Evolutionary conservation across 768 basidiomycete species (phyloP).

Genomic region (Thelephora aurantiotincta): DNA sequence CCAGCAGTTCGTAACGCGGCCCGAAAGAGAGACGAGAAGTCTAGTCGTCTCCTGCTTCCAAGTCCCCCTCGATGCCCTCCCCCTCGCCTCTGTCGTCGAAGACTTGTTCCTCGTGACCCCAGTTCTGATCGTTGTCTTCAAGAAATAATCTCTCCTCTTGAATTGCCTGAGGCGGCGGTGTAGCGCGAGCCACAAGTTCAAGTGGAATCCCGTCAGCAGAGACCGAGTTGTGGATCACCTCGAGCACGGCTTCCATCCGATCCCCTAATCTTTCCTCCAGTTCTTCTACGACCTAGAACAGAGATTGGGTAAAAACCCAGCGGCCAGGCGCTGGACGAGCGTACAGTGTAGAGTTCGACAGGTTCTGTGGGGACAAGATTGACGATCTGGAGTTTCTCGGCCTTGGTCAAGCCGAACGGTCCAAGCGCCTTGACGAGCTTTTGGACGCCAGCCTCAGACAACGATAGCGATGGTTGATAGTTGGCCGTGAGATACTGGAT

Average conservation of each 20-base stretch:
- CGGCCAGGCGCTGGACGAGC: conserved; percentile 16
- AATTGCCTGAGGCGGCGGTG: conserved; percentile 8
- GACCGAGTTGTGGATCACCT: conserved; percentile 34
- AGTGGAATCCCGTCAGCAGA: conserved; percentile 3
- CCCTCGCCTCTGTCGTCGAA: conserved; percentile 61
- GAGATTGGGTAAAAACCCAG: background rate
- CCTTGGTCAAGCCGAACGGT: conserved; percentile 66
- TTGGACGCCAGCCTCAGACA: conserved; percentile 50
- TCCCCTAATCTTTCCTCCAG: conserved; percentile 70
- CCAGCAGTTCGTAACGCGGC: no score
- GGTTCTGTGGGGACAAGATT: conserved; percentile 73
- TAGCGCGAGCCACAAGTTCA: background rate
- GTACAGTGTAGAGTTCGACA: conserved; percentile 81
- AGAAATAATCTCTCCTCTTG: conserved; percentile 14
- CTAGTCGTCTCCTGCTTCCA: conserved; percentile 51
- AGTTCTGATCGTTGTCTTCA: conserved; percentile 17
- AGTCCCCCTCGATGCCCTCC: conserved; percentile 51
- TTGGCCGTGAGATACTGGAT: conserved; percentile 73
- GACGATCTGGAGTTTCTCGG: conserved; percentile 86
- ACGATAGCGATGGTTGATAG: conserved; percentile 51
- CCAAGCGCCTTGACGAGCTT: conserved; percentile 54
- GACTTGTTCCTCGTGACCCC: conserved; percentile 30
- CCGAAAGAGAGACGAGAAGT: no score
- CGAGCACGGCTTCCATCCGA: conserved; percentile 52
- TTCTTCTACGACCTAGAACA: conserved; percentile 78